These are phyloP conservation scores for Sequoia sempervirens DNA, from an alignment of 75 land plant species.

Conservation along the genomic window DNA sequence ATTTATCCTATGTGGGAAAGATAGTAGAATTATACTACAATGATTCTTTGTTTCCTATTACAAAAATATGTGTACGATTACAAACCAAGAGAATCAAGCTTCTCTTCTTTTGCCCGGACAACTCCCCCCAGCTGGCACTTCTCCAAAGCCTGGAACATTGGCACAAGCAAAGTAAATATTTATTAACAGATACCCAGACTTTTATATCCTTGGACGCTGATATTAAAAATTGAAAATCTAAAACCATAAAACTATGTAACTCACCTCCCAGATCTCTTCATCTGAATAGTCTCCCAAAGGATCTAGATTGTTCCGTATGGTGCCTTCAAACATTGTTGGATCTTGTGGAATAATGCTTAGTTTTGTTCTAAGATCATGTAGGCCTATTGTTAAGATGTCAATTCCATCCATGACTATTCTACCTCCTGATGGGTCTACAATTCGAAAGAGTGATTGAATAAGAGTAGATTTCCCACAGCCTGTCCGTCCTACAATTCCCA, in stretches of 20 bases:
- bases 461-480: slow-evolving; percentile 46
- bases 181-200: too few relatives aligned
- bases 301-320: slow-evolving; percentile 35
- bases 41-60: too few relatives aligned
- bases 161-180: too few relatives aligned
- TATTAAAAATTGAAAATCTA: too few relatives aligned
- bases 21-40: too few relatives aligned
- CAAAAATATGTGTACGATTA: neutral
- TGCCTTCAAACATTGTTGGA: slow-evolving; percentile 46
- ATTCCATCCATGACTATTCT: slow-evolving; percentile 32
- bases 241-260: neutral
- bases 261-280: slow-evolving; percentile 42
- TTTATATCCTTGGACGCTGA: too few relatives aligned
- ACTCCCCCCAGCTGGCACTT: slow-evolving; percentile 73
- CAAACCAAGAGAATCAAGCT: slow-evolving; percentile 66
- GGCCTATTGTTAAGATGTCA: slow-evolving; percentile 34
- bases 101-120: slow-evolving; percentile 52
- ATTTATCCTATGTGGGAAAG: too few relatives aligned
- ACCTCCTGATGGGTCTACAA: slow-evolving; percentile 41
- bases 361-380: slow-evolving; percentile 35
- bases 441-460: slow-evolving; percentile 40
- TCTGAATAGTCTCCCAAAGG: slow-evolving; percentile 30
- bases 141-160: slow-evolving; percentile 52
- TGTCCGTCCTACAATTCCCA: slow-evolving; percentile 44
- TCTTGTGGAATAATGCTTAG: slow-evolving; percentile 54